These are phyloP conservation scores for Fusarium clavum DNA, from an alignment of 2,329 filamentous ascomycete species.

Conservation along the genomic window DNA sequence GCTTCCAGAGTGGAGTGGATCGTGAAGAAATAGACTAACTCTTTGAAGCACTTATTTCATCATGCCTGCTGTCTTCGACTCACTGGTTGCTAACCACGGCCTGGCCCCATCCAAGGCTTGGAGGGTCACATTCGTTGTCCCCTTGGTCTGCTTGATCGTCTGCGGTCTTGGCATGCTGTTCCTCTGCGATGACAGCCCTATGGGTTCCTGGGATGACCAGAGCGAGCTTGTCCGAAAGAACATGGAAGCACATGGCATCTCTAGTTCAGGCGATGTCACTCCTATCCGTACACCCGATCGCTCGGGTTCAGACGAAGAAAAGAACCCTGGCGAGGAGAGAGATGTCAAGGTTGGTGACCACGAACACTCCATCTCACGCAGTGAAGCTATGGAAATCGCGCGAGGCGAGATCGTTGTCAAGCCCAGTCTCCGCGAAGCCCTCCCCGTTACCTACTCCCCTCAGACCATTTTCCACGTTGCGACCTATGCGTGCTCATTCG, in stretches of 20 bases:
- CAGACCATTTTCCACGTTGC: constrained; percentile 67
- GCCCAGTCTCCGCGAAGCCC: constrained; percentile 64
- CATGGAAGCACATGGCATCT: constrained; percentile 59
- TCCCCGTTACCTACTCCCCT: constrained; percentile 60
- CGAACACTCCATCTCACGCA: constrained; percentile 60
- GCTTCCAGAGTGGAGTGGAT: not conserved
- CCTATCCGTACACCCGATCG: constrained; percentile 60
- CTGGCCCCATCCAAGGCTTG: constrained; percentile 77
- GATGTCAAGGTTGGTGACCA: constrained; percentile 54
- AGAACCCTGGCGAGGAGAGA: constrained; percentile 51
- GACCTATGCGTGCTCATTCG: constrained; percentile 73
- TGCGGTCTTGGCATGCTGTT: constrained; percentile 77
- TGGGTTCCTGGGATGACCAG: constrained; percentile 83
- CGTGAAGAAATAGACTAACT: constrained; percentile 1
- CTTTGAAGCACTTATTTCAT: constrained; percentile 79
- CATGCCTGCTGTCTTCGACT: constrained; percentile 91
- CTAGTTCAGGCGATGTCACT: constrained; percentile 59
- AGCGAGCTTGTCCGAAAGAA: constrained; percentile 67
- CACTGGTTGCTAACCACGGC: constrained; percentile 69
- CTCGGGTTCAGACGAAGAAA: constrained; percentile 50
- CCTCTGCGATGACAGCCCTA: constrained; percentile 83
- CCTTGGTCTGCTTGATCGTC: constrained; percentile 78
- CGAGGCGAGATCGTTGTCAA: constrained; percentile 65
- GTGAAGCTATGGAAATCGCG: constrained; percentile 66
- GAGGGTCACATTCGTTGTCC: constrained; percentile 86